Evolutionary conservation across 2,329 filamentous ascomycete species (phyloP), one percentile per base, ranked within the genome.

Genomic region (Exophiala mesophila): DNA sequence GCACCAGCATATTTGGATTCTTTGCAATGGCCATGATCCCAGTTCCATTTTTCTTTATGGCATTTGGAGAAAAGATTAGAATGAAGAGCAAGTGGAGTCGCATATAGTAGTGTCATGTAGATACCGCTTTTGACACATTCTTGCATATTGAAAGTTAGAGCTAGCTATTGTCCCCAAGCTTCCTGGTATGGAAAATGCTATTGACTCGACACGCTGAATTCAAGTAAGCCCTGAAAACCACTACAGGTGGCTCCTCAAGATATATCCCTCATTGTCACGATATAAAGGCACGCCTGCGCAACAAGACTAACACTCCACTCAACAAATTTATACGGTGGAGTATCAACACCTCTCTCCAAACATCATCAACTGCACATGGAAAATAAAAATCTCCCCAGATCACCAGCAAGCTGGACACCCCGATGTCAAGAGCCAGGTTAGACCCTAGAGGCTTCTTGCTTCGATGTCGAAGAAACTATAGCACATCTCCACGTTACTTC

Each of bases 1-100:
- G 68, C 4, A 66, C 65, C 4, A 66, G 60, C 21, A 57, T 73
- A 13, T 69, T 67, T 1, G 71, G 61, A 1, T 72, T 73, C 50
- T 50, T 73, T 37, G 66, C 69, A 1, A 48, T 71, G 4, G 60
- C 61, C 4, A 65, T 68, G 28, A 61, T 70, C 10, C 67, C 67
- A 1, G 66, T 70, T 39, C 67, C 67, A 4, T 68, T 69, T 53
- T 51, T 70, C 15, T 64, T 70, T 38, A 68, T 68, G 54, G 63
- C 61, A 39, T 67, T 65, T 50, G 67, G 66, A n/a, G 48, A 59
- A 10, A 37, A 52, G 5, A 63, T 70, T 35, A 61, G 67, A 18
- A 57, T 55, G 19, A 55, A 59, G 39, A 68, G 64, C 58, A 66
- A 67, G 50, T 69, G 60, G 50, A 55, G 53, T 29, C n/a, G n/a